Evolutionary conservation across 768 basidiomycete species (phyloP), one percentile per base, ranked within the genome.

Genomic region (Termitomyces sp.): DNA sequence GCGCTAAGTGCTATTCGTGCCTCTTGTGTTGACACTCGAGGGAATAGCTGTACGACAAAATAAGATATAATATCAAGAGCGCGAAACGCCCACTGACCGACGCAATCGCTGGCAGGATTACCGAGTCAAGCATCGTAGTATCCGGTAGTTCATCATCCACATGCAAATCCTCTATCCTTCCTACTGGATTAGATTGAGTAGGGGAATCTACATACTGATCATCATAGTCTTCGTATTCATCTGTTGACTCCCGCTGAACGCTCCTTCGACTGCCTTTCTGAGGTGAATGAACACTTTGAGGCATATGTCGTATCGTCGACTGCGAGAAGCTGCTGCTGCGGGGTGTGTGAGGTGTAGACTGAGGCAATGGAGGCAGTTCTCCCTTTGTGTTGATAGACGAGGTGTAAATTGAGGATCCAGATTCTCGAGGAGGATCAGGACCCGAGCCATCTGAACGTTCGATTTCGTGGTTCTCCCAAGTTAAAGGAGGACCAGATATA

Each of bases 61-160:
- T 42, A 55, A 31, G 15, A 46, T 39, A 36, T 15, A 58, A 16
- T 16, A 41, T 6, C 18, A n/a, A 36, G 33, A 41, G 58, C 33
- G 24, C 16, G 45, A 57, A 55, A 52, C 24, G 16, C n/a, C 13
- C 55, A 76, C 89, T 72, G 65, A 98, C 96, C 61, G 93, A 95
- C 46, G 95, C 92, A 66, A 98, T 88, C n/a, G 95, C 95, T 24
- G 97, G 97, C 31, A 98, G 75, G 54, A 98, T 88, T 33, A 99
- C 96, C 3, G 93, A 93, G 67, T 97, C 95, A 39, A 98, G 78
- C 87, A 98, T 96, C n/a, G 91, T 87, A 30, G 89, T 89, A 68
- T 92, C 90, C 5, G 89, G 85, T 45, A 89, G 72, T 22, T 84
- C 84, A 41, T 85, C 84, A 27, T 85, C 85, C 24, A 77, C 55